Evolutionary conservation across 1,284 basidiomycete species (phyloP).

Genomic region (Cryptococcus jaspeensis): DNA sequence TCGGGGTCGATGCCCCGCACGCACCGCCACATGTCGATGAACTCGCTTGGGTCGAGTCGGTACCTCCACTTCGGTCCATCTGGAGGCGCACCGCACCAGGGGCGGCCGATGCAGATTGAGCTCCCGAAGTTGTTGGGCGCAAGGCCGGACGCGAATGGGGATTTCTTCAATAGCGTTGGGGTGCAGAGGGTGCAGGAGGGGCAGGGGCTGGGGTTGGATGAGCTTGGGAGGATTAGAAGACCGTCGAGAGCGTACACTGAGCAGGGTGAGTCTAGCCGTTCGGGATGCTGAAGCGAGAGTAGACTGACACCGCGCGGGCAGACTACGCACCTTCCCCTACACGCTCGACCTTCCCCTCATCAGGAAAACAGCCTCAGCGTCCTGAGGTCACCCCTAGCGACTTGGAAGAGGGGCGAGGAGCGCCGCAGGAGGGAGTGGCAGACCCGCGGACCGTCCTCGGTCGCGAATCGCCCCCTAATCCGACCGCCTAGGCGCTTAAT

Average conservation of each 20-base stretch:
- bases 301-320: too few species aligned
- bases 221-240: constrained; percentile 16
- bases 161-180: constrained; percentile 18
- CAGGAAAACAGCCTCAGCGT: too few species aligned
- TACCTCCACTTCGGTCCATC: constrained; percentile 31
- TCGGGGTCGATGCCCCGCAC: constrained; percentile 2
- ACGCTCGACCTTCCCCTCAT: too few species aligned
- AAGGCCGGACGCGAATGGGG: constrained; percentile 21
- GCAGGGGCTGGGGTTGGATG: constrained; percentile 14
- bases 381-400: too few species aligned
- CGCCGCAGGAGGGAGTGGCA: too few species aligned
- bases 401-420: too few species aligned
- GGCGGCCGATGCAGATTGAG: constrained; percentile 32
- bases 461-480: too few species aligned
- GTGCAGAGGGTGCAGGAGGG: constrained; percentile 6
- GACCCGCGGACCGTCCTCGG: too few species aligned
- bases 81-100: constrained; percentile 37
- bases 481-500: too few species aligned
- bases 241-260: constrained; percentile 10
- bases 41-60: constrained; percentile 25
- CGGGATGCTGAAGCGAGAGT: too few species aligned
- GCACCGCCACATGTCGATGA: constrained; percentile 27
- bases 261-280: constrained; percentile 16
- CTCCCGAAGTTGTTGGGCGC: constrained; percentile 37
- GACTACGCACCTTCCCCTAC: too few species aligned